Percentiles rank a stretch among this genome's conserved stretches.
These are phyloP conservation scores for Candida labiduridarum DNA, from an alignment of 1,139 yeast genomes.

Conservation along the genomic window DNA sequence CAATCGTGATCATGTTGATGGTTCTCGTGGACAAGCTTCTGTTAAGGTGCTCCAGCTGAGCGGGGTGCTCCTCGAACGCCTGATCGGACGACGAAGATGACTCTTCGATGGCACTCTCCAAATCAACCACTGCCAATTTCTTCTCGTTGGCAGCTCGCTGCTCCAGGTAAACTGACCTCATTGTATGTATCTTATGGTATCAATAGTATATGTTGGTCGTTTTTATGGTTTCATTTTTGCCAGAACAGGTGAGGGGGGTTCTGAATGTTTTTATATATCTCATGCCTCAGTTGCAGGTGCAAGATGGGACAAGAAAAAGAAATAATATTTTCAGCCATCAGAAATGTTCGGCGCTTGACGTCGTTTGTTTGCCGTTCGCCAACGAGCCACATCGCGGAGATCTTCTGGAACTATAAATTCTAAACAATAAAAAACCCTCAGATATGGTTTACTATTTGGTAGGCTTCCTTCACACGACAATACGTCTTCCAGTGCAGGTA, in stretches of 20 bases:
- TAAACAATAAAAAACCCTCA: not conserved
- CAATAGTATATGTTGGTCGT: not conserved
- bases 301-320: not conserved
- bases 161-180: not conserved
- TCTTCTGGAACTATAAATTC: not conserved
- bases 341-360: not conserved
- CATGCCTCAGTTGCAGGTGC: not conserved
- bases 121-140: not conserved
- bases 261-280: not conserved
- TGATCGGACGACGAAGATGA: not conserved
- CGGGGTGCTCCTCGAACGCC: not conserved
- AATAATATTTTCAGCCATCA: not conserved
- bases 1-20: slow-evolving; percentile 64
- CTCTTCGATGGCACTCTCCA: slow-evolving; percentile 4
- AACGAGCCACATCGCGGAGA: not conserved
- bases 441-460: not conserved
- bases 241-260: not conserved
- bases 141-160: not conserved
- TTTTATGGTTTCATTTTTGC: not conserved
- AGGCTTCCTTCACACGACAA: not conserved
- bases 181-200: not conserved
- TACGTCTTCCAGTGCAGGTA: no score
- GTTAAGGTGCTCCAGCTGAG: slow-evolving; percentile 32
- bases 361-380: not conserved
- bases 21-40: slow-evolving; percentile 54